A percentile compares a stretch with the other conserved stretches of the same genome.
phyloP scores from a whole-genome alignment of 768 basidiomycete species.

The Leccinum olivaceopallidum region DNA sequence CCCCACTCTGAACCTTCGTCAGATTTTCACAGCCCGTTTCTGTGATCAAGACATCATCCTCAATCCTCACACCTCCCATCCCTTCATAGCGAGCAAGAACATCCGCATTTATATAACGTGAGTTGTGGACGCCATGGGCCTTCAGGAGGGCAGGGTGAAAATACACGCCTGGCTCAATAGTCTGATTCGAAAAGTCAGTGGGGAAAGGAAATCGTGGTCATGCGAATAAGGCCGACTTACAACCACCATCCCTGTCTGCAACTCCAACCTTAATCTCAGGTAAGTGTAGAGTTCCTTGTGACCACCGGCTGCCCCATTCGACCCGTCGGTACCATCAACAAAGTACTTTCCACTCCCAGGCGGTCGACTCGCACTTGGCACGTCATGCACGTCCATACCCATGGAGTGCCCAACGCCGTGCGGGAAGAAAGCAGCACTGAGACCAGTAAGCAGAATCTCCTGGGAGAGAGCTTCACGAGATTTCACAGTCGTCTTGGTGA shows the following conservation, averaged over 20 bases:
- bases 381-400: slow-evolving; percentile 95
- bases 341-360: slow-evolving; percentile 46
- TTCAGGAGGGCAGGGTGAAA: slow-evolving; percentile 81
- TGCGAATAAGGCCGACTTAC: slow-evolving; percentile 45
- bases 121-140: slow-evolving; percentile 60
- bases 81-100: slow-evolving; percentile 53
- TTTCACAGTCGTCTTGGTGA: slow-evolving; percentile 6
- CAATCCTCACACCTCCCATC: slow-evolving; percentile 92
- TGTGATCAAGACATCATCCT: slow-evolving; percentile 87
- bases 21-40: slow-evolving; percentile 76
- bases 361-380: slow-evolving; percentile 81
- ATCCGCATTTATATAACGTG: slow-evolving; percentile 39
- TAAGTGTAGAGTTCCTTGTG: slow-evolving; percentile 77
- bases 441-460: slow-evolving; percentile 72
- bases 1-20: slow-evolving; percentile 81
- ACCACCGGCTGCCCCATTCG: slow-evolving; percentile 58
- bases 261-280: slow-evolving; percentile 72
- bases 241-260: slow-evolving; percentile 83
- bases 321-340: slow-evolving; percentile 78
- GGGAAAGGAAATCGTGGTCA: neutral
- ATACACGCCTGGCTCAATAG: slow-evolving; percentile 89
- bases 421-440: slow-evolving; percentile 89
- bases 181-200: slow-evolving; percentile 42
- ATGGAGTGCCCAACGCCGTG: slow-evolving; percentile 91
- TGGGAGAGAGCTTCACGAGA: slow-evolving; percentile 27